Evolutionary conservation across 139 green algal species (phyloP).

Genomic region (Spirogloea muscicola): DNA sequence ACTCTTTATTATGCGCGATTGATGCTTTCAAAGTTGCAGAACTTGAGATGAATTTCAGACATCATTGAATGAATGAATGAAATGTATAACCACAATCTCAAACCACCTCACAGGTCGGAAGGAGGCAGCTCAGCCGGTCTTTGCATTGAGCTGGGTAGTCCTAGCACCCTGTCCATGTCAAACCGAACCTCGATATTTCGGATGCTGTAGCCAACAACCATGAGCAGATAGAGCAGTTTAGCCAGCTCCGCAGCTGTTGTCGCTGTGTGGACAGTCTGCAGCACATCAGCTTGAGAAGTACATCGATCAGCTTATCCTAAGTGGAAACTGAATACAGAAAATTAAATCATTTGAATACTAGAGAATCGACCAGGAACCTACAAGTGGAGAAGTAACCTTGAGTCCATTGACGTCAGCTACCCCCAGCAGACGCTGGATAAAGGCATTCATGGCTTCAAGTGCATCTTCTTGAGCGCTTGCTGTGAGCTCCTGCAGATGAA

Average conservation of each 20-base stretch:
- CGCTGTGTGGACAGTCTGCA: constrained; percentile 33
- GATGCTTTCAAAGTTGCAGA: too few relatives aligned
- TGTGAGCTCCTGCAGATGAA: constrained; percentile 44
- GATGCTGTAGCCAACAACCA: constrained; percentile 65
- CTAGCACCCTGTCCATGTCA: constrained; percentile 38
- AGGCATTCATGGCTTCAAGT: too few relatives aligned
- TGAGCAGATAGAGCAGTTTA: constrained; percentile 72
- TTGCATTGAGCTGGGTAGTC: constrained; percentile 19
- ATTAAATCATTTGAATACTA: too few relatives aligned
- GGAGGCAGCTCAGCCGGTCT: constrained; percentile 32
- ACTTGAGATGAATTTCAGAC: too few relatives aligned
- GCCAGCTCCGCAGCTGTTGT: constrained; percentile 65
- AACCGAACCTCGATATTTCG: constrained; percentile 62
- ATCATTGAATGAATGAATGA: too few relatives aligned
- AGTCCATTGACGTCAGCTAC: not conserved
- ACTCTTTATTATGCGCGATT: too few relatives aligned
- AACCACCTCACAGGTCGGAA: constrained; percentile 3
- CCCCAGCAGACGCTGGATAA: not conserved
- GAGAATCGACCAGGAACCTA: not conserved
- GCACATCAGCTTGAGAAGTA: too few relatives aligned
- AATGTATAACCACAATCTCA: too few relatives aligned
- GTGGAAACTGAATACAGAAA: too few relatives aligned
- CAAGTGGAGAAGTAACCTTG: not conserved
- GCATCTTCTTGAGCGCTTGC: constrained; percentile 60
- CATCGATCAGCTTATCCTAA: too few relatives aligned